Evolutionary conservation across 1,284 basidiomycete species (phyloP), one percentile per base, ranked within the genome.

Genomic region (Ceratobasidium sp.): DNA sequence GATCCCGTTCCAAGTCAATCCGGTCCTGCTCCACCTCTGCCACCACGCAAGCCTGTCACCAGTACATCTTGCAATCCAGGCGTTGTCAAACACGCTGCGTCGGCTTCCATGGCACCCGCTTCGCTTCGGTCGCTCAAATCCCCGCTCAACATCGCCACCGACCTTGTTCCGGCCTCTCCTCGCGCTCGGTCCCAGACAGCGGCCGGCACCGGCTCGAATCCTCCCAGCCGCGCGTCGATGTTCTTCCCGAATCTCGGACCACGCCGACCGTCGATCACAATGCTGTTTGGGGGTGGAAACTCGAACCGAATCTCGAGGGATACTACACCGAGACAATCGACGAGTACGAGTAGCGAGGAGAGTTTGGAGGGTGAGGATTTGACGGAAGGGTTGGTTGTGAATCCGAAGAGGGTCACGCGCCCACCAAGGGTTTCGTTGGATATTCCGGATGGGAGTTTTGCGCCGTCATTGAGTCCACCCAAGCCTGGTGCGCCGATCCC

Each of bases 211-310:
- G 49, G 61, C 44, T 76, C 72, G 26, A 61, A 3, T 10, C 72
- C 72, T 10, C 72, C 72, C 12, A 76, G 72, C 51, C 72, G 72
- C n/a, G 72, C 72, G 3, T 76, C 72, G 28, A 76, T 76, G 72
- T 76, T 76, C 51, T 76, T 76, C 72, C 72, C 72, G 1, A 76
- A 55, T 15, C 72, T 76, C 18, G 71, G 71, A 15, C 72, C 72
- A 12, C 60, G 61, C n/a, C 72, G 72, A 6, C 72, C 72, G 44
- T 76, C 72, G 26, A 76, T 76, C 61, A 66, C 46, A 23, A 51
- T 42, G 60, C 49, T 76, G 1, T 76, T 76, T 56, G 72, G 72
- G 12, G 58, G 55, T 3, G 51, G 51, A 42, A 72, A 42, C 70
- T 39, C 42, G 40, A 60, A 61, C 26, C 71, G 58, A 49, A 49